phyloP scores from a whole-genome alignment of 1,139 yeast genomes.

The Diutina rugosa region DNA sequence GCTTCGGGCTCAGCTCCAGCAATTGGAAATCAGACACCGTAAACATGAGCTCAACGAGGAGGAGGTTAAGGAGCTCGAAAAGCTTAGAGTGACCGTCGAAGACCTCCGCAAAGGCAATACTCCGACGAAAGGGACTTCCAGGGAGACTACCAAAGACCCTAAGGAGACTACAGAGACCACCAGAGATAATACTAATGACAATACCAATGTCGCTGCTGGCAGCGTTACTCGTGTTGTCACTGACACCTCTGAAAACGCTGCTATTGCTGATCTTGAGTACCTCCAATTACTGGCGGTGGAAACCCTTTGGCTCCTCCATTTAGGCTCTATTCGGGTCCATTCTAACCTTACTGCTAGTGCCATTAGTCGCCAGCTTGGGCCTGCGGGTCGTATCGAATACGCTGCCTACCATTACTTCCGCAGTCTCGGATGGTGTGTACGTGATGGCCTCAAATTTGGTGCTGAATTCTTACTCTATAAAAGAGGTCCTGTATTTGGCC shows the following conservation, averaged over 20 bases:
- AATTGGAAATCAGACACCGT: slow-evolving; percentile 18
- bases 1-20: slow-evolving; percentile 29
- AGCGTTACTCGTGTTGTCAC: background rate
- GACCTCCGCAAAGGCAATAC: slow-evolving; percentile 9
- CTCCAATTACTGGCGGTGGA: slow-evolving; percentile 71
- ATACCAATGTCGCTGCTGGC: background rate
- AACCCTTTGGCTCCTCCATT: slow-evolving; percentile 48
- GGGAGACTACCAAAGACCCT: background rate
- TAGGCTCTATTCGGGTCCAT: slow-evolving; percentile 18
- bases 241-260: background rate
- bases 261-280: slow-evolving; percentile 40
- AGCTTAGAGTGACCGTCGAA: slow-evolving; percentile 13
- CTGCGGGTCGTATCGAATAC: slow-evolving; percentile 28
- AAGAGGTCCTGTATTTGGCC: slow-evolving; percentile 91
- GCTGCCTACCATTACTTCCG: slow-evolving; percentile 79
- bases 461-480: slow-evolving; percentile 69
- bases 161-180: slow-evolving; percentile 1
- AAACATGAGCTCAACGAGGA: slow-evolving; percentile 12
- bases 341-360: background rate
- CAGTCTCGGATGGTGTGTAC: slow-evolving; percentile 88
- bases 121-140: no score
- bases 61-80: slow-evolving; percentile 16
- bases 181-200: slow-evolving; percentile 3
- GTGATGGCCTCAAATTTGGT: slow-evolving; percentile 88
- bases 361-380: background rate